Evolutionary conservation across 176 grass and related monocot genomes (phyloP).

Genomic region (Thinopyrum elongatum): DNA sequence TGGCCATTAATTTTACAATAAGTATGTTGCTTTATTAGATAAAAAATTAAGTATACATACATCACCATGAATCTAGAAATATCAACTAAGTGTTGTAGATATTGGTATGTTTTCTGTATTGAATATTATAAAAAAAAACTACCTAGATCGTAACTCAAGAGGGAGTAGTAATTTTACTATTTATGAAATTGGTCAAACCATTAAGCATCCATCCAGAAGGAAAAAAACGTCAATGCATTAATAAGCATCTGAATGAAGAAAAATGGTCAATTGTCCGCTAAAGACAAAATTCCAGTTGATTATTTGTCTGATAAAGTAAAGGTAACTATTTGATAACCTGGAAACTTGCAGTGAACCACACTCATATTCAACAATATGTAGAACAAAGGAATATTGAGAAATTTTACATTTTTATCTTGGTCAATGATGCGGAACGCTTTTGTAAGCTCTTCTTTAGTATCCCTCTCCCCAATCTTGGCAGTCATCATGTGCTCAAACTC

Average conservation of each 20-base stretch:
- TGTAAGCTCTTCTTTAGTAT: slow-evolving; percentile 84
- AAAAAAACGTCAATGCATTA: not conserved
- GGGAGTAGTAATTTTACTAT: not conserved
- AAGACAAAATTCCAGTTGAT: not conserved
- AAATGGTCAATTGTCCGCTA: not conserved
- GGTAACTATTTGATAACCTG: not conserved
- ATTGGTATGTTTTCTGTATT: not conserved
- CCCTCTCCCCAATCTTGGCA: slow-evolving; percentile 92
- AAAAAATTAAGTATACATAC: not conserved
- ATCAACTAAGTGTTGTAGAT: not conserved
- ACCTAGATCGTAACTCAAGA: not conserved
- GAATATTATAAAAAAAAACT: not conserved
- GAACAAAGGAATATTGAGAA: not conserved
- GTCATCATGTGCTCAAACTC: slow-evolving; percentile 98
- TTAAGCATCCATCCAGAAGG: not conserved
- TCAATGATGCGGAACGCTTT: slow-evolving; percentile 85
- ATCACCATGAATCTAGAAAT: not conserved
- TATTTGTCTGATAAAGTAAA: not conserved
- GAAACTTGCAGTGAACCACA: not conserved
- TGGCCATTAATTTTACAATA: not conserved
- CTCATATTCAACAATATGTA: not conserved
- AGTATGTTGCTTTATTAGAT: not conserved
- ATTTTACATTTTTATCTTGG: slow-evolving; percentile 89
- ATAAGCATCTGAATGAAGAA: not conserved
- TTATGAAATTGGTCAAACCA: not conserved